phyloP scores from a whole-genome alignment of 2,329 filamentous ascomycete genomes.

The Rugonectria rugulosa region DNA sequence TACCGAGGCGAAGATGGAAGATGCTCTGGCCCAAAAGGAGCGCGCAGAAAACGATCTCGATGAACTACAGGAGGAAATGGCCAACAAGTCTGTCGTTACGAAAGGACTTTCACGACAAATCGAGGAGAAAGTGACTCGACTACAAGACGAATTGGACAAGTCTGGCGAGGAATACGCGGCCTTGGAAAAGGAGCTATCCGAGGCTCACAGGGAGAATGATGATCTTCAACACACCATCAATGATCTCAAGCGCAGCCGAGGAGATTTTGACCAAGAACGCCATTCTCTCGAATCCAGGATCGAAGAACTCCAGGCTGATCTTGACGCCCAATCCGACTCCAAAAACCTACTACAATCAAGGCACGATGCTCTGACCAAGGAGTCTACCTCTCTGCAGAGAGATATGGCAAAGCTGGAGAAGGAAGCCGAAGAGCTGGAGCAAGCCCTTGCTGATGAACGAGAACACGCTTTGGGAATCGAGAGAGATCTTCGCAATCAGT shows the following conservation, averaged over 20 bases:
- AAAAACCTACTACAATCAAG: conserved; percentile 74
- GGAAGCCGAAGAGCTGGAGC: conserved; percentile 56
- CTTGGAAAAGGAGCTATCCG: conserved; percentile 60
- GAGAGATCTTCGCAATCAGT: conserved; percentile 60
- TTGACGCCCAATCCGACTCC: conserved; percentile 67
- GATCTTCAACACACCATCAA: conserved; percentile 54
- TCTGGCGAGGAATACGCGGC: conserved; percentile 56
- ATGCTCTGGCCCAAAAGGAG: conserved; percentile 62
- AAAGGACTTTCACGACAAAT: conserved; percentile 78
- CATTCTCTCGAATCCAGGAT: conserved; percentile 57
- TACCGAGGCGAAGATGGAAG: conserved; percentile 54
- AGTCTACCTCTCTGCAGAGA: conserved; percentile 71
- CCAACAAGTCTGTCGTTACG: conserved; percentile 79
- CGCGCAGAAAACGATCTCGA: conserved; percentile 67
- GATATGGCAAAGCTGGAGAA: conserved; percentile 63
- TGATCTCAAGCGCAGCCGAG: conserved; percentile 46
- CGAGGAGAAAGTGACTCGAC: conserved; percentile 71
- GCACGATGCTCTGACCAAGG: conserved; percentile 70
- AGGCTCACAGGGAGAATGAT: conserved; percentile 56
- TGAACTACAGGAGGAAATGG: conserved; percentile 78
- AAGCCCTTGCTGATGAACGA: conserved; percentile 60
- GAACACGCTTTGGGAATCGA: conserved; percentile 67
- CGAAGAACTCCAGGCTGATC: conserved; percentile 64
- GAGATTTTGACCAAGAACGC: conserved; percentile 39
- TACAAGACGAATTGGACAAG: conserved; percentile 71